These are phyloP conservation scores for Lithospermum erythrorhizon DNA, from an alignment of 257 asterid genomes.

Conservation along the genomic window DNA sequence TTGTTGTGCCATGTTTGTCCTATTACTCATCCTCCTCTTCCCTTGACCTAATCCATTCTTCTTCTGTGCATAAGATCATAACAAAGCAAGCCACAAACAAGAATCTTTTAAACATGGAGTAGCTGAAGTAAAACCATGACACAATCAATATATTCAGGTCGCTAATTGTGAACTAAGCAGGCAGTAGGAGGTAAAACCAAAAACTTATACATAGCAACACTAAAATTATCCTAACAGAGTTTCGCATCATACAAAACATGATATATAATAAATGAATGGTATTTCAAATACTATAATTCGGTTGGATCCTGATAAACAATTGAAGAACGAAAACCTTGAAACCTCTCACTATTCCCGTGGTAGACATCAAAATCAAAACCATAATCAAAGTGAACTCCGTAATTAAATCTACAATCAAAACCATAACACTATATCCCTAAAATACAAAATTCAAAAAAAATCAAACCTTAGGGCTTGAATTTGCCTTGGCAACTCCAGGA, in stretches of 20 bases:
- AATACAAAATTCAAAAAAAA: neutral
- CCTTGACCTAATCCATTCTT: conserved; percentile 21
- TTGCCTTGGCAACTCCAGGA: conserved; percentile 41
- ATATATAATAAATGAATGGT: too few relatives aligned
- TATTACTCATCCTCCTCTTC: conserved; percentile 34
- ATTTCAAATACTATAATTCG: neutral
- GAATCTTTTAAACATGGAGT: neutral
- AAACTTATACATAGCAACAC: neutral
- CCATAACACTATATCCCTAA: neutral
- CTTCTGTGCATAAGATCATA: conserved; percentile 18
- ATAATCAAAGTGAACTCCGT: neutral
- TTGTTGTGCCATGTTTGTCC: conserved; percentile 47
- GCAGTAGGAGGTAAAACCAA: neutral
- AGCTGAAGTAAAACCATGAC: neutral
- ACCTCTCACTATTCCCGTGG: neutral
- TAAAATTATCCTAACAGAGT: neutral
- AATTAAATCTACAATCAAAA: neutral
- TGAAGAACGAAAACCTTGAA: neutral
- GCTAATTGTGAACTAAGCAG: neutral
- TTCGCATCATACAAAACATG: neutral
- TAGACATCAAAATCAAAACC: neutral
- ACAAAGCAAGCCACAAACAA: neutral
- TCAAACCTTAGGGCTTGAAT: conserved; percentile 52
- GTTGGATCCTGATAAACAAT: neutral
- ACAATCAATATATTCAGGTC: neutral